Percentiles rank a stretch among this genome's conserved stretches.
Evolutionary conservation across 1,284 basidiomycete species (phyloP).

Genomic region (Marasmius fiardii): DNA sequence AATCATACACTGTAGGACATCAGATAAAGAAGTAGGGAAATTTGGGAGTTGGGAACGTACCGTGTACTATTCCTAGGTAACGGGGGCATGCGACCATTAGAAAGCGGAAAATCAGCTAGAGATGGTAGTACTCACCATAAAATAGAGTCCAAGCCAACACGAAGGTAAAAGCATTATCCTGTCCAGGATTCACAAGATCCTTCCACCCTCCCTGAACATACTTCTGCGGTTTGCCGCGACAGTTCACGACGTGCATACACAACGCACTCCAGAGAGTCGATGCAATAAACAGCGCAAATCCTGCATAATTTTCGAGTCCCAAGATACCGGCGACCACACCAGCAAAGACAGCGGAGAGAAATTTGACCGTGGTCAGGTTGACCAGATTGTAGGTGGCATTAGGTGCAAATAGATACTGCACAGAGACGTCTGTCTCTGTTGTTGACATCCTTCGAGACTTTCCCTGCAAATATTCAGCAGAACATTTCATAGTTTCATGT

Average conservation of each 20-base stretch:
- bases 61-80: constrained; percentile 34
- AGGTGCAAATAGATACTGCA: constrained; percentile 66
- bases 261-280: constrained; percentile 66
- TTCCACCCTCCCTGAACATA: constrained; percentile 36
- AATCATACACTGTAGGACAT: constrained; percentile 43
- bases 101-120: background rate
- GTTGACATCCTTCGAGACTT: constrained; percentile 16
- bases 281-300: constrained; percentile 74
- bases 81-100: background rate
- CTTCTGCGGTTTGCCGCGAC: constrained; percentile 47
- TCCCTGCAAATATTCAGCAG: background rate
- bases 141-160: constrained; percentile 87
- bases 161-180: constrained; percentile 85
- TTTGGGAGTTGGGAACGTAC: constrained; percentile 21
- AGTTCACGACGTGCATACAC: constrained; percentile 67
- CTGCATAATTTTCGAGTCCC: constrained; percentile 78
- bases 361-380: constrained; percentile 59
- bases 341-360: constrained; percentile 77
- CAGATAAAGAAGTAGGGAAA: constrained; percentile 12
- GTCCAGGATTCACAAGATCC: constrained; percentile 75
- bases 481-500: background rate
- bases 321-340: constrained; percentile 85
- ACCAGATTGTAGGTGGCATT: constrained; percentile 71
- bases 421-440: constrained; percentile 39
- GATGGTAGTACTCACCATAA: constrained; percentile 56